Base-by-base conservation (phyloP, 2,329 filamentous ascomycete species). In the Cordyceps cateniannulata region DNA sequence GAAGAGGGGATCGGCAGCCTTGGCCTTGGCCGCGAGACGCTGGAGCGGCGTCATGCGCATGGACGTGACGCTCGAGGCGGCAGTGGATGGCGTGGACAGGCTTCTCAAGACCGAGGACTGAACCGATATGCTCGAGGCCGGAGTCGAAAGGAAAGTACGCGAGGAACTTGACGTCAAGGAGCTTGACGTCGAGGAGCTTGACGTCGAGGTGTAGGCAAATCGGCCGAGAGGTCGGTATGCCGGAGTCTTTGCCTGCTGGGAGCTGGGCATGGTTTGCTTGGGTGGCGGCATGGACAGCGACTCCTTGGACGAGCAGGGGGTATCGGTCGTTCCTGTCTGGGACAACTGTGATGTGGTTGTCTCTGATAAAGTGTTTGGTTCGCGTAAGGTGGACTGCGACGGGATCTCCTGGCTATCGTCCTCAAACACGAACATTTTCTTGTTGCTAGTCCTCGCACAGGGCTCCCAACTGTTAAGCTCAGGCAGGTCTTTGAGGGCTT, bases 1-100 rank as follows among this genome's bases (percentile, higher is more conserved):
- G 29, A 48, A 40, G 29, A 45, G 38, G 7, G 29, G 53, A 4
- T 24, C n/a, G 6, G 22, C 56, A 40, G 65, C 70, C 54, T 70
- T 62, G 1, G 82, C 82, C 62, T 74, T 75, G 35, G 73, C 75
- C 18, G 81, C 80, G 32, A 85, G 75, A 48, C 81, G 79, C 63
- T 85, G 81, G 4, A 85, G 71, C 3, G 82, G 81, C 0, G 82
- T 84, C 65, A 78, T 70, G 61, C 75, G 67, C 64, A 80, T 70
- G 55, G 77, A 73, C 45, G 80, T 75, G 32, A 55, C 70, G 60
- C 77, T 74, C 42, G 81, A 76, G 65, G 74, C 69, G 24, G 73
- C 70, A 29, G 78, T 79, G 2, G 77, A 77, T 6, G 74, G 69
- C 20, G 73, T 75, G 5, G 58, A 60, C 12, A 73, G 71, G 20